A percentile compares a stretch with the other conserved stretches of the same genome.
These are phyloP conservation scores for Protomyces gravidus DNA, from an alignment of 1,139 yeast species.

Conservation along the genomic window DNA sequence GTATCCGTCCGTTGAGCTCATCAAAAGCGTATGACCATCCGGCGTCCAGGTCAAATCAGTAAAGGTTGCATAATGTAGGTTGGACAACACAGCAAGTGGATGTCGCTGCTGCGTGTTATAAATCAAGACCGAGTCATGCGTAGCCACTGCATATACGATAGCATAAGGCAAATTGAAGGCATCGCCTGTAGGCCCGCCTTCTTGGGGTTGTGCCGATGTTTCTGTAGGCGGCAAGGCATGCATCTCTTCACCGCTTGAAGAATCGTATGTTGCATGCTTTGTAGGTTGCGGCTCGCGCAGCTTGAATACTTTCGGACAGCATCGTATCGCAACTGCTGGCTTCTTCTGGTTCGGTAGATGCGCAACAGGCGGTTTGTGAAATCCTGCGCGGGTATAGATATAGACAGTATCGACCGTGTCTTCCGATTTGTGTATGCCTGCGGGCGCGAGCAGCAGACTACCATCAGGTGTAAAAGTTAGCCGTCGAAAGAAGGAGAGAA, in stretches of 20 bases:
- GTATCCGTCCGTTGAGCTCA: constrained; percentile 92
- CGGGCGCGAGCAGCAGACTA: constrained; percentile 67
- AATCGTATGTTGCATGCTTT: constrained; percentile 4
- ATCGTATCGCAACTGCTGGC: constrained; percentile 78
- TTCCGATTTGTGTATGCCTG: constrained; percentile 60
- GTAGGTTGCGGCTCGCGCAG: constrained; percentile 34
- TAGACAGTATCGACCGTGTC: constrained; percentile 63
- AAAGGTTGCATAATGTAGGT: constrained; percentile 79
- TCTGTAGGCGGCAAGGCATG: constrained; percentile 3
- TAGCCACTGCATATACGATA: constrained; percentile 87
- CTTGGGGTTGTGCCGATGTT: background rate
- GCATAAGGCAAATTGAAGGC: constrained; percentile 63
- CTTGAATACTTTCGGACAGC: constrained; percentile 63
- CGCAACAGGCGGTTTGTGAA: constrained; percentile 65
- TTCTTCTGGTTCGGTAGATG: constrained; percentile 73
- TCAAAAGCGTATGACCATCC: constrained; percentile 66
- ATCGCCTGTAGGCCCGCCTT: constrained; percentile 33
- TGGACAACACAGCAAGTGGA: constrained; percentile 71
- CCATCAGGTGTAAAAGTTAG: constrained; percentile 89
- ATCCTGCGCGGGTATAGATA: constrained; percentile 65
- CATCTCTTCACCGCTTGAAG: constrained; percentile 6
- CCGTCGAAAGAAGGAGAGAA: constrained; percentile 84
- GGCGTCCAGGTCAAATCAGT: constrained; percentile 83
- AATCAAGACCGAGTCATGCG: constrained; percentile 76
- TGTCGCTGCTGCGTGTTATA: constrained; percentile 68